Evolutionary conservation across 78 protist species (phyloP).

Genomic region (Diacronema lutheri): DNA sequence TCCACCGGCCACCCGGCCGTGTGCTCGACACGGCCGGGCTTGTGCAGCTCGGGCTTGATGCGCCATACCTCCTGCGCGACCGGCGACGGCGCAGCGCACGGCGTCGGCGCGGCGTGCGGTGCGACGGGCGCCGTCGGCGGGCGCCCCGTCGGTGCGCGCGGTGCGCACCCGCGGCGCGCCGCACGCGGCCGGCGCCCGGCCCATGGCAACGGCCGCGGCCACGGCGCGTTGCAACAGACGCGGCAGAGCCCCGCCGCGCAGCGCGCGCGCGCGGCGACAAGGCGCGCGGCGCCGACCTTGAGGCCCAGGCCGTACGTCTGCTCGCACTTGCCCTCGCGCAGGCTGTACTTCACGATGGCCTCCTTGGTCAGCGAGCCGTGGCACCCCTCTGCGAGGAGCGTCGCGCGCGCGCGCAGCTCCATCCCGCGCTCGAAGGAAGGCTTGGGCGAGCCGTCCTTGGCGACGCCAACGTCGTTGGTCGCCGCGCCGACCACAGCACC

Average conservation of each 20-base stretch:
- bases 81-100: not conserved
- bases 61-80: constrained; percentile 18
- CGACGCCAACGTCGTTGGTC: constrained; percentile 83
- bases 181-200: too few species aligned
- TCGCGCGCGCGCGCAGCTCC: constrained; percentile 82
- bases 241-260: too few species aligned
- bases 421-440: constrained; percentile 84
- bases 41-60: constrained; percentile 47
- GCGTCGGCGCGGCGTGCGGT: too few species aligned
- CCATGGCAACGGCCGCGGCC: too few species aligned
- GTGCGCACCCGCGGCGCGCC: too few species aligned
- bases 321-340: constrained; percentile 29
- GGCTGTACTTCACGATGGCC: not conserved
- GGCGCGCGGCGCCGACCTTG: constrained; percentile 67
- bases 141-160: too few species aligned
- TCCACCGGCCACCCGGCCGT: constrained; percentile 92
- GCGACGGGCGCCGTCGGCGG: too few species aligned
- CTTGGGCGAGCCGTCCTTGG: constrained; percentile 63
- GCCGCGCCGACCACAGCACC: constrained; percentile 66
- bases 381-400: constrained; percentile 93
- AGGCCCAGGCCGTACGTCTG: constrained; percentile 94
- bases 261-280: not conserved
- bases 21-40: constrained; percentile 68
- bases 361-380: constrained; percentile 84
- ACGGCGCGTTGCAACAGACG: too few species aligned